Conservation (phyloP, 441 rosid species). For the Pelargonium myrrhifolium region DNA sequence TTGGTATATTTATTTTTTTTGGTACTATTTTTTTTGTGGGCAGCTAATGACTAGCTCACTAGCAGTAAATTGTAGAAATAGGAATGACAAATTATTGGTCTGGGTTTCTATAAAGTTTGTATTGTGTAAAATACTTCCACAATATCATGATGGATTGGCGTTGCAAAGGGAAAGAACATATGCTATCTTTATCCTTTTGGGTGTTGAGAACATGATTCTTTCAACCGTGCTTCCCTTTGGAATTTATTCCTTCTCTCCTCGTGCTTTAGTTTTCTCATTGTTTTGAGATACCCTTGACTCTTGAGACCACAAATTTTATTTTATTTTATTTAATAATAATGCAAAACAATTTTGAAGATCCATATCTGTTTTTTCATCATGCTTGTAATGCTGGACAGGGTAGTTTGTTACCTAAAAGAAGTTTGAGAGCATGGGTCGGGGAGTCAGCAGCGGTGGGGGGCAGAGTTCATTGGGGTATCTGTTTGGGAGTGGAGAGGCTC, state of each 20-base stretch:
- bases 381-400: slow-evolving; percentile 3
- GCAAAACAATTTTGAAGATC: not conserved
- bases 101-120: not conserved
- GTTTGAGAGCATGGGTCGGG: slow-evolving; percentile 21
- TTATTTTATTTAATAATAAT: no score
- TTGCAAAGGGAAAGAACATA: not conserved
- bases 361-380: not conserved
- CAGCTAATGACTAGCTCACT: no score
- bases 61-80: no score
- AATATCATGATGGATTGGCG: not conserved
- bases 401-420: not conserved
- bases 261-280: not conserved
- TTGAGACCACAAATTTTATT: not conserved
- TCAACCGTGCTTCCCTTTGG: not conserved
- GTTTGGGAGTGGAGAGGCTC: slow-evolving; percentile 24
- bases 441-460: slow-evolving; percentile 27
- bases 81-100: no score
- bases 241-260: not conserved
- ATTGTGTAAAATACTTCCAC: not conserved
- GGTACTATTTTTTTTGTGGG: no score
- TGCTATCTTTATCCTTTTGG: not conserved
- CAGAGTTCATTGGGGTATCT: slow-evolving; percentile 28
- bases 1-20: no score
- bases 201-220: not conserved
- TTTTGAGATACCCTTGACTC: not conserved